These are phyloP conservation scores for Chionographis japonica DNA, from an alignment of 106 monocot genomes.

Conservation along the genomic window DNA sequence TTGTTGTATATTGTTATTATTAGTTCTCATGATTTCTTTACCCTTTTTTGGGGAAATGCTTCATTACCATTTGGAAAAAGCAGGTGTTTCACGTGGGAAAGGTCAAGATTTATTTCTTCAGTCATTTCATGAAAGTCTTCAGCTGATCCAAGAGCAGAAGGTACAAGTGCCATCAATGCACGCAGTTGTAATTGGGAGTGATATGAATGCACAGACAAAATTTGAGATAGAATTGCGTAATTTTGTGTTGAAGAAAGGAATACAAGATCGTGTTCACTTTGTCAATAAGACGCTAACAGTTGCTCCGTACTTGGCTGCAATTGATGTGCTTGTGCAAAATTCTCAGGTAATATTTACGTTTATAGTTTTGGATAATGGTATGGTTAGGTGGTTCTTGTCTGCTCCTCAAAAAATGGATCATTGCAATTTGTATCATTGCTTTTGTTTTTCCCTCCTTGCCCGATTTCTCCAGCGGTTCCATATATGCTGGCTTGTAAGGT, in stretches of 20 bases:
- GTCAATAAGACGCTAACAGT: constrained; percentile 90
- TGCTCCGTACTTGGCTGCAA: constrained; percentile 87
- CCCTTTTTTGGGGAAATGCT: background rate
- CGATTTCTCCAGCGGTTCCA: too few species aligned
- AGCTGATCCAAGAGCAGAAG: constrained; percentile 63
- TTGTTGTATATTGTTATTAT: background rate
- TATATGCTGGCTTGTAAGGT: too few species aligned
- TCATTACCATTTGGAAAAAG: constrained; percentile 9
- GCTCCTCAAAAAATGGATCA: background rate
- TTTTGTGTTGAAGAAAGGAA: constrained; percentile 64
- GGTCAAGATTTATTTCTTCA: constrained; percentile 89
- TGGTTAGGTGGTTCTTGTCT: background rate
- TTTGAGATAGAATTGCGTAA: constrained; percentile 75
- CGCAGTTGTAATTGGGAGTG: constrained; percentile 92
- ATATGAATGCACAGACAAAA: constrained; percentile 86
- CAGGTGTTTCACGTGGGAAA: constrained; percentile 96
- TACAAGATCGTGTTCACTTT: constrained; percentile 76
- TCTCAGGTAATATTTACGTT: constrained; percentile 65
- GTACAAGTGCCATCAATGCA: constrained; percentile 73
- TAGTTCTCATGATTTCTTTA: background rate
- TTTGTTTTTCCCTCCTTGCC: too few species aligned
- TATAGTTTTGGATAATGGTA: background rate
- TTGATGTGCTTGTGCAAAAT: constrained; percentile 93
- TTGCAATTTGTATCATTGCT: too few species aligned
- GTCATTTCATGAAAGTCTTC: constrained; percentile 74